Percentiles rank a stretch among this genome's conserved stretches.
These are phyloP conservation scores for Fusarium newnesense DNA, from an alignment of 2,329 filamentous ascomycete genomes.

Conservation along the genomic window DNA sequence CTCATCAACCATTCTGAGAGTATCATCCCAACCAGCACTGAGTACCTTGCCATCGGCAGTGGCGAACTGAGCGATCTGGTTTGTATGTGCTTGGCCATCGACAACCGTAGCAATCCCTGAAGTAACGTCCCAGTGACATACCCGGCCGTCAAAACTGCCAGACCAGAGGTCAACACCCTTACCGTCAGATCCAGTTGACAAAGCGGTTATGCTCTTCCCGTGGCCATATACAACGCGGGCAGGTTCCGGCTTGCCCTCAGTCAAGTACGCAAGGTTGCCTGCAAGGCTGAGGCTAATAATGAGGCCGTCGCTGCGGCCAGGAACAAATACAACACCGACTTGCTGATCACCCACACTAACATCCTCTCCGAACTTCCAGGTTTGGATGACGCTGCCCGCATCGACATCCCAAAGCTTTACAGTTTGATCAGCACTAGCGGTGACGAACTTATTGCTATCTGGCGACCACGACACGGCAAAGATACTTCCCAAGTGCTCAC, in stretches of 20 bases:
- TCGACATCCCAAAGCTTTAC: slow-evolving; percentile 95
- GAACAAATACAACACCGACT: slow-evolving; percentile 91
- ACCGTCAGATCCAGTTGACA: slow-evolving; percentile 58
- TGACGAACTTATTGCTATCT: slow-evolving; percentile 87
- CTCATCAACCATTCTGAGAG: slow-evolving; percentile 80
- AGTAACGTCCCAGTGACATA: slow-evolving; percentile 84
- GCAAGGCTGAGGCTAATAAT: slow-evolving; percentile 90
- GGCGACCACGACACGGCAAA: slow-evolving; percentile 91
- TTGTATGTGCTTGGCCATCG: slow-evolving; percentile 84
- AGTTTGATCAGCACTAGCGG: slow-evolving; percentile 92
- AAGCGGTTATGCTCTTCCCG: slow-evolving; percentile 87
- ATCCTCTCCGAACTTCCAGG: slow-evolving; percentile 86
- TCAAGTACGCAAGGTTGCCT: slow-evolving; percentile 90
- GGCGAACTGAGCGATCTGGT: slow-evolving; percentile 83
- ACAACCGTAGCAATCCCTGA: slow-evolving; percentile 75
- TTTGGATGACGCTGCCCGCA: slow-evolving; percentile 78
- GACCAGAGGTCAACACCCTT: slow-evolving; percentile 79
- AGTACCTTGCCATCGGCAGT: slow-evolving; percentile 73
- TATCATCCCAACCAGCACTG: slow-evolving; percentile 95
- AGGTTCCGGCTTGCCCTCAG: slow-evolving; percentile 75
- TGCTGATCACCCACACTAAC: slow-evolving; percentile 86
- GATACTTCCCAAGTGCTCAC: slow-evolving; percentile 91
- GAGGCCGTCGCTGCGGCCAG: slow-evolving; percentile 82
- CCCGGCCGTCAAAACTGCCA: slow-evolving; percentile 90
- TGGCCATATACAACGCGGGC: slow-evolving; percentile 83